Base-by-base conservation (phyloP, 257 asterid genomes). In the Petrea volubilis region DNA sequence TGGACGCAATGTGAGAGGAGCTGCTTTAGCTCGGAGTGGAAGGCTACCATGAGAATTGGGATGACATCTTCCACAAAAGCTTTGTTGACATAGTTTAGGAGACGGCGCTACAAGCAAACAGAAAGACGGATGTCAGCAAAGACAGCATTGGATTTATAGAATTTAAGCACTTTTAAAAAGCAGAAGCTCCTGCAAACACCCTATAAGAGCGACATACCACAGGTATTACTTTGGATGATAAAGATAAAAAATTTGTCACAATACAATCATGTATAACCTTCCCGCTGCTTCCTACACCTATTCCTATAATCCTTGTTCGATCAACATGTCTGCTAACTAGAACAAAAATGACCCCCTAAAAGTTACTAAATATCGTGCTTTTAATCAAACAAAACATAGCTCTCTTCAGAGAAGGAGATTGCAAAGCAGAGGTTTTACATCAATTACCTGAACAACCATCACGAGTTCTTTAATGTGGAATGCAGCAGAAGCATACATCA, bases 391-490 rank as follows among this genome's bases (percentile, higher is more conserved):
- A 17, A 24, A 68, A 38, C 14, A 36, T 9, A 59, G 21, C 31
- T 11, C 52, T 23, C 52, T 36, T 41, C 43, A 55, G 3, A 52
- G 23, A 23, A 5, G 10, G 6, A 50, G 4, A 6, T 2, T 14
- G 11, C 4, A 21, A 36, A 36, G 66, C 14, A 9, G 47, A 55
- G 14, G 36, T 3, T 34, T 29, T 4, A n/a, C 38, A 29, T 41
- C 13, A 65, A 49, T 49, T 64, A 92, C 98, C 98, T 93, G 96
- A 75, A 84, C 78, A 23, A 83, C 82, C 82, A 81, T 58, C 60
- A 85, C 88, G 62, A 93, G 97, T 68, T 93, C 98, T 68, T 84
- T 83, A 73, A 93, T 86, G 83, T 87, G 91, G 75, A 93, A 90
- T 13, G 74, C 78, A 53, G 90, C 84, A 34, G 95, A 90, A 70